Conservation (phyloP, 257 asterid genomes). For the Salvia rosmarinus region DNA sequence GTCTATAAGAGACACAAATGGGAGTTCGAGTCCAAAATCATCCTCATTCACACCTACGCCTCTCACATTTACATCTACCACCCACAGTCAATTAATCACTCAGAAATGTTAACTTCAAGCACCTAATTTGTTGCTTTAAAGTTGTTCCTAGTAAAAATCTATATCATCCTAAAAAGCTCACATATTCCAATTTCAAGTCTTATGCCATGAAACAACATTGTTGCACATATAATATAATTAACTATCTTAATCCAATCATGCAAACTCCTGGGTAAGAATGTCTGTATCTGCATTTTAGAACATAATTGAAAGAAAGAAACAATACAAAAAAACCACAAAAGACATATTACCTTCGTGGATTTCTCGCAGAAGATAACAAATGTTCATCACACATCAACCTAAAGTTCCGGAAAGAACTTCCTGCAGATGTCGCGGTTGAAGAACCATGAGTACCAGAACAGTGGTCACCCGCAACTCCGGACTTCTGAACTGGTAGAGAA, state of each 20-base stretch:
- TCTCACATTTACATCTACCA: no score
- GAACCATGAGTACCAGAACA: constrained; percentile 23
- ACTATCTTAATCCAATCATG: no score
- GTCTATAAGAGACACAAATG: no score
- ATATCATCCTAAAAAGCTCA: not conserved
- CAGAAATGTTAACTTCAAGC: no score
- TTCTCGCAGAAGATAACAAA: constrained; percentile 33
- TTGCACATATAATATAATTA: not conserved
- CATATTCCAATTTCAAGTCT: not conserved
- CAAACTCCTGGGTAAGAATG: no score
- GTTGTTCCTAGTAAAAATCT: not conserved
- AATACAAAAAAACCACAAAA: constrained; percentile 4
- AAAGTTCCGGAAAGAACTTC: constrained; percentile 35
- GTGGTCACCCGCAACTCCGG: constrained; percentile 16
- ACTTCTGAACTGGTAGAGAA: constrained; percentile 34
- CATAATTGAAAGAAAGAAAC: not conserved
- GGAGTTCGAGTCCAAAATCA: no score
- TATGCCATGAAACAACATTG: not conserved
- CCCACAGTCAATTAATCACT: no score
- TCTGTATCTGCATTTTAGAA: no score
- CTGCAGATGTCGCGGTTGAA: constrained; percentile 27
- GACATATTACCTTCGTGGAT: constrained; percentile 46
- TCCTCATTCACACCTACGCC: no score
- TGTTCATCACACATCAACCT: constrained; percentile 35
- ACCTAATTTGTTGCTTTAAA: no score